A percentile compares a stretch with the other conserved stretches of the same genome.
Conservation (phyloP, 2,329 filamentous ascomycete genomes). For the Stagonosporopsis cucurbitacearum region DNA sequence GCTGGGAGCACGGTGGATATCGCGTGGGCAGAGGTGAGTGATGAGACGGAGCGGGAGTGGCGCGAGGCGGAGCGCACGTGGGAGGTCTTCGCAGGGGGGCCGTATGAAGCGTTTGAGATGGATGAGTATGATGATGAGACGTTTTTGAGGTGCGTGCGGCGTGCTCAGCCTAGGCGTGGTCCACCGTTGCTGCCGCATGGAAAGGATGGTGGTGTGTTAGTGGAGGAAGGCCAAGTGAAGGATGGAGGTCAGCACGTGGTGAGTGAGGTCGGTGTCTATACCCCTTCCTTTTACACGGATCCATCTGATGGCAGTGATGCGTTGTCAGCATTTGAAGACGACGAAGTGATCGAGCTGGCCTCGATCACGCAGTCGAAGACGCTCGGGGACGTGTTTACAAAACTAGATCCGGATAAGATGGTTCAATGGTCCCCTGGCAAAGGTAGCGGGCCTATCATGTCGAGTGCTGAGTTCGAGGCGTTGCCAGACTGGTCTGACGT, state of each 20-base stretch:
- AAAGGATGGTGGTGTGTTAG: neutral
- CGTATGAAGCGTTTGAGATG: neutral
- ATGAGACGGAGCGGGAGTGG: slow-evolving; percentile 2
- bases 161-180: neutral
- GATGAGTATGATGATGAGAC: neutral
- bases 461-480: slow-evolving; percentile 4
- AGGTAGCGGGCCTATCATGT: neutral
- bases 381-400: neutral
- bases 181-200: neutral
- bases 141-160: neutral
- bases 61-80: slow-evolving; percentile 5
- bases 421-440: neutral
- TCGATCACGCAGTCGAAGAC: neutral
- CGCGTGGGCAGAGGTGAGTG: slow-evolving; percentile 4
- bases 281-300: neutral
- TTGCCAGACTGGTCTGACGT: neutral
- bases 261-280: neutral
- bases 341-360: neutral
- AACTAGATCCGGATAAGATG: neutral
- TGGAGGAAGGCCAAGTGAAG: no score
- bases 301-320: neutral
- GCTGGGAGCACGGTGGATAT: neutral
- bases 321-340: neutral
- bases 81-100: slow-evolving; percentile 1
- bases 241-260: neutral